These are phyloP conservation scores for Fusarium armeniacum DNA, from an alignment of 2,329 filamentous ascomycete genomes.

Conservation along the genomic window DNA sequence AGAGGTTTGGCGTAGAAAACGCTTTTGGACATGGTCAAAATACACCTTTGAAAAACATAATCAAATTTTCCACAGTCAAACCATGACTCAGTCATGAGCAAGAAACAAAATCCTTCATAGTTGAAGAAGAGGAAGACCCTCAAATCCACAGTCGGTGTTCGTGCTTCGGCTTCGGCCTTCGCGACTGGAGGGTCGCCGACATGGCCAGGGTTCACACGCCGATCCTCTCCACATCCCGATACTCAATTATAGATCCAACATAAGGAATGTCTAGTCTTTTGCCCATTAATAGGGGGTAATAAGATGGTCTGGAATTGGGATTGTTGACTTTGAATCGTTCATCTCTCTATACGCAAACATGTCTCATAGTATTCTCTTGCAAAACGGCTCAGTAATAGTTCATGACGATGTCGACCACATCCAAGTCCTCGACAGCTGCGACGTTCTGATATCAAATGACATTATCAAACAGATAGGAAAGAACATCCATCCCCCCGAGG, in stretches of 20 bases:
- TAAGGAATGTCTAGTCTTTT: neutral
- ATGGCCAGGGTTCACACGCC: neutral
- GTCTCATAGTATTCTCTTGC: neutral
- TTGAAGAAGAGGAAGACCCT: too few species aligned
- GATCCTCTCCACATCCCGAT: neutral
- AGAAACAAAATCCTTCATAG: too few species aligned
- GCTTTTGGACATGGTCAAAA: too few species aligned
- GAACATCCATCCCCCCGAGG: neutral
- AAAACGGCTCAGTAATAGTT: neutral
- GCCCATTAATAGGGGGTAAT: neutral
- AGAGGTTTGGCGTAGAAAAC: too few species aligned
- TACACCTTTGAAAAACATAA: too few species aligned
- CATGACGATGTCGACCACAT: neutral
- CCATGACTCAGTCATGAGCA: too few species aligned
- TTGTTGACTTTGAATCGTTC: neutral
- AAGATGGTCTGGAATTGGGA: too few species aligned
- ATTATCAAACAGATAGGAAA: neutral
- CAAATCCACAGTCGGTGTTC: too few species aligned
- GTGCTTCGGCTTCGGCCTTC: neutral
- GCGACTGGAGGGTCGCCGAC: neutral
- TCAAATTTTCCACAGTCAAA: too few species aligned
- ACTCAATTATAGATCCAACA: neutral
- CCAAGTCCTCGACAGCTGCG: neutral
- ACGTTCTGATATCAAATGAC: neutral
- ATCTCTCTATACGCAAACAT: neutral